Percentiles rank a stretch among this genome's conserved stretches.
These are phyloP conservation scores for Rutstroemia sp. DNA, from an alignment of 2,329 filamentous ascomycete genomes.

Conservation along the genomic window DNA sequence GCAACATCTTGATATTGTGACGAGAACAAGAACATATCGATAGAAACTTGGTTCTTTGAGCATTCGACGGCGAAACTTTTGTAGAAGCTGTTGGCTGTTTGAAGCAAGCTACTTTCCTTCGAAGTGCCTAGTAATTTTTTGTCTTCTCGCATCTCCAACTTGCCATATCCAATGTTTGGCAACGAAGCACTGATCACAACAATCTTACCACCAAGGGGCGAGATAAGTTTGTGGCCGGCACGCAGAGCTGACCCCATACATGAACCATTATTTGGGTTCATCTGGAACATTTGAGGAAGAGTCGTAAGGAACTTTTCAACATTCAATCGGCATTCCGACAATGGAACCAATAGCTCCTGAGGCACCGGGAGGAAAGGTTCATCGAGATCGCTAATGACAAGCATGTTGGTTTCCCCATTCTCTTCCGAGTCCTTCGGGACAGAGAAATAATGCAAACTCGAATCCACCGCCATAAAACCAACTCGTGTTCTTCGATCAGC, in stretches of 20 bases:
- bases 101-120: constrained; percentile 80
- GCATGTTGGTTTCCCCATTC: constrained; percentile 77
- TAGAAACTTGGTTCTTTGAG: constrained; percentile 96
- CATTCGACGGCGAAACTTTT: constrained; percentile 99
- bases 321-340: constrained; percentile 82
- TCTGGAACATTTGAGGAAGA: constrained; percentile 93
- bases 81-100: constrained; percentile 94
- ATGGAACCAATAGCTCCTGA: constrained; percentile 79
- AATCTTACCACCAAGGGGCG: constrained; percentile 89
- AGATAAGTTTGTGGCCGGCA: constrained; percentile 92
- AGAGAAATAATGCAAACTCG: constrained; percentile 91
- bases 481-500: constrained; percentile 86
- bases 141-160: constrained; percentile 89
- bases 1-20: constrained; percentile 97
- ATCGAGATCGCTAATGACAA: constrained; percentile 90
- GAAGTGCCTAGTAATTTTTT: constrained; percentile 92
- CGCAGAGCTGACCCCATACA: constrained; percentile 91
- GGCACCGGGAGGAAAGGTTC: constrained; percentile 96
- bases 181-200: constrained; percentile 84
- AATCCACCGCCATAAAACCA: constrained; percentile 93
- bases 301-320: constrained; percentile 87
- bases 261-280: constrained; percentile 82
- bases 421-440: constrained; percentile 85
- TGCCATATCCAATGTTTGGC: constrained; percentile 83
- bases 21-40: constrained; percentile 97